Percentiles rank a stretch among this genome's conserved stretches.
These are phyloP conservation scores for Calonectria hawksworthii DNA, from an alignment of 2,329 filamentous ascomycete species.

Conservation along the genomic window DNA sequence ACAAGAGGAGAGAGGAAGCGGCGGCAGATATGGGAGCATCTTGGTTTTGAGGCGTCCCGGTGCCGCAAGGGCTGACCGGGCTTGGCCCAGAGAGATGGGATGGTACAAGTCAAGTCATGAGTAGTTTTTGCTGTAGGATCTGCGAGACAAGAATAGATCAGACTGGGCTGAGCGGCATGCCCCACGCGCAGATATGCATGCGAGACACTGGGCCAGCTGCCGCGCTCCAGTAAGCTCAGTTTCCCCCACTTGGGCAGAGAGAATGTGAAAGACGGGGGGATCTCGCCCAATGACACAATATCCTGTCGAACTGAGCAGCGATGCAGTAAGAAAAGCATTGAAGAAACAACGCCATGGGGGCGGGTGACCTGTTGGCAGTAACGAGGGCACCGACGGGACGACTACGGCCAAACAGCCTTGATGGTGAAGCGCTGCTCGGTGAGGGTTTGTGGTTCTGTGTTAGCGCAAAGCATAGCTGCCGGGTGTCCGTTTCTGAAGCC, in stretches of 20 bases:
- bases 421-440: background rate
- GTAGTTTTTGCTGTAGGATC: constrained; percentile 4
- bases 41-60: constrained; percentile 22
- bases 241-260: constrained; percentile 8
- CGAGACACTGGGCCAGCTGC: constrained; percentile 21
- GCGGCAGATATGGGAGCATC: constrained; percentile 14
- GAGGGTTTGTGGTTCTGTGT: background rate
- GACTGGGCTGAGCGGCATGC: constrained; percentile 20
- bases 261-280: constrained; percentile 22
- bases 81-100: constrained; percentile 7
- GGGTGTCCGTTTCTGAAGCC: background rate
- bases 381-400: background rate
- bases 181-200: constrained; percentile 24
- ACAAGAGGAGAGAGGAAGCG: background rate
- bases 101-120: constrained; percentile 22
- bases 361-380: background rate
- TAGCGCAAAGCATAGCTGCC: background rate
- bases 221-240: constrained; percentile 8
- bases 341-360: background rate
- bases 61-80: constrained; percentile 17
- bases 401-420: background rate
- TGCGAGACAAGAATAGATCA: constrained; percentile 27
- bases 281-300: background rate
- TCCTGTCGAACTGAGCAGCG: background rate
- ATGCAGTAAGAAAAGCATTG: background rate